Evolutionary conservation across 129 eudicot genomes (phyloP), one percentile per base, ranked within the genome.

Genomic region (Rutidosis leptorrhynchoides): DNA sequence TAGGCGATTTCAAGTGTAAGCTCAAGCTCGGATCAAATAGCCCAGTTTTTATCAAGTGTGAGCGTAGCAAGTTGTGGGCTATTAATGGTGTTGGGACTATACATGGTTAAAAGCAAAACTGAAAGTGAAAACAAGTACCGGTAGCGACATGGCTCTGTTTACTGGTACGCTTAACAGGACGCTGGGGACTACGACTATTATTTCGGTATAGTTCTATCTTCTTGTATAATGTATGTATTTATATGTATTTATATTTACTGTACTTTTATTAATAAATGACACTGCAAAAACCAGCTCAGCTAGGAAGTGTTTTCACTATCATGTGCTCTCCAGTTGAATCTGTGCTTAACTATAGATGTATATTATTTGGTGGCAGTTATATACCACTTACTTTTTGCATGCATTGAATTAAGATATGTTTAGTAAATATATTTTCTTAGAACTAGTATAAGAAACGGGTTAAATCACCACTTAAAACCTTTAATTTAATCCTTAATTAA

Each of bases 91-190:
- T 15, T 48, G 49, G 51, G 69, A 25, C 15, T 30, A n/a, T n/a
- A 61, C 23, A 26, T 28, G 59, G 45, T 49, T 68, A 15, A 55
- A 68, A 54, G 73, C 33, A 32, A 68, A 65, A 53, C 12, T 33
- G 53, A 57, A 56, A 69, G 4, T 20, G 29, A 57, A 58, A 26
- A 20, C 30, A 43, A 57, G 74, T 69, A 57, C 74, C 26, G 66
- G 46, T 69, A 14, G 66, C 28, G 58, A 42, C 65, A 7, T 42
- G 58, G 43, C 74, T 27, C 27, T n/a, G 58, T 69, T 40, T 58
- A 69, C 66, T 69, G 42, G 8, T 40, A 67, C 53, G 25, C 61
- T 53, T 54, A 55, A 26, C 58, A 58, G 66, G 74, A 58, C 66
- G 74, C 6, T 40, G 43, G 28, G 37, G 26, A 43, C 26, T 48